Percentiles rank a stretch among this genome's conserved stretches.
These are phyloP conservation scores for Ganoderma lingzhi DNA, from an alignment of 1,284 basidiomycete species.

Conservation along the genomic window DNA sequence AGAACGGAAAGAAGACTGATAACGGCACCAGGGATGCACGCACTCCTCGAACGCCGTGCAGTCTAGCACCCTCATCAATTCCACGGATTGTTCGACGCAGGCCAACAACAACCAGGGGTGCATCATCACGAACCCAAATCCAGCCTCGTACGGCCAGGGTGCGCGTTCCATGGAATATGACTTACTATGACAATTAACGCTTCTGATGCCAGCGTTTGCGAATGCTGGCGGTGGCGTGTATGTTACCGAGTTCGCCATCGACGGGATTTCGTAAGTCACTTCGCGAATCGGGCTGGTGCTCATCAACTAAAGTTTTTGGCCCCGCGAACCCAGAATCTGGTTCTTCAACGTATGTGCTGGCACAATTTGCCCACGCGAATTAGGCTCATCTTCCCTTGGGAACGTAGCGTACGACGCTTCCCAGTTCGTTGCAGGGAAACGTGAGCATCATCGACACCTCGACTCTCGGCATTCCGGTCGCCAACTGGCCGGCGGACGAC, in stretches of 20 bases:
- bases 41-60: slow-evolving; percentile 55
- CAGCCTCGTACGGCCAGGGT: slow-evolving; percentile 64
- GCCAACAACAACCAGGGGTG: slow-evolving; percentile 71
- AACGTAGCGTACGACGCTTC: slow-evolving; percentile 61
- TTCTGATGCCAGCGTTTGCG: slow-evolving; percentile 57
- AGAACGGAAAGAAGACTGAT: slow-evolving; percentile 16
- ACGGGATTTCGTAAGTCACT: slow-evolving; percentile 64
- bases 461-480: slow-evolving; percentile 71
- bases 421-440: slow-evolving; percentile 60
- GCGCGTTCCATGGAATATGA: slow-evolving; percentile 16
- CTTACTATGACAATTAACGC: slow-evolving; percentile 1
- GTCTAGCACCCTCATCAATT: slow-evolving; percentile 60
- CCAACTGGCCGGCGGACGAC: slow-evolving; percentile 67
- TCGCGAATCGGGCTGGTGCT: neutral
- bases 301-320: slow-evolving; percentile 7
- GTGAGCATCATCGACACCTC: slow-evolving; percentile 67
- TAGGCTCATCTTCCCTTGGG: slow-evolving; percentile 14
- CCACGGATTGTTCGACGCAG: slow-evolving; percentile 66
- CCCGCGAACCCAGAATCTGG: slow-evolving; percentile 62
- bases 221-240: slow-evolving; percentile 73
- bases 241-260: slow-evolving; percentile 72
- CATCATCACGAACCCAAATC: slow-evolving; percentile 58
- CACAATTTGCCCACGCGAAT: slow-evolving; percentile 9
- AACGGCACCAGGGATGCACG: slow-evolving; percentile 55
- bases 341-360: slow-evolving; percentile 64